phyloP scores from a whole-genome alignment of 148 eudicot species.

The Amaranthus hypochondriacus region DNA sequence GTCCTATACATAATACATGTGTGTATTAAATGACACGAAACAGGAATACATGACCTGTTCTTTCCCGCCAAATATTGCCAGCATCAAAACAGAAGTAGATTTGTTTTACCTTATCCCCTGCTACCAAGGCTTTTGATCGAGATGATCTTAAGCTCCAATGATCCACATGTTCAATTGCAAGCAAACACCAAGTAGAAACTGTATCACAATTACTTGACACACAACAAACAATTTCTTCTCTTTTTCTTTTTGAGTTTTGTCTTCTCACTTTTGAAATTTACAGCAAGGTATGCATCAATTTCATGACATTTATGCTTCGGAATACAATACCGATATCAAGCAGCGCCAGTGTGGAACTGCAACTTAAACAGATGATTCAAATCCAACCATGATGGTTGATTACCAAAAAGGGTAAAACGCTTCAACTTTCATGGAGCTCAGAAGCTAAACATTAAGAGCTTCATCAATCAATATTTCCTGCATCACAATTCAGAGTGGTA shows the following conservation, averaged over 20 bases:
- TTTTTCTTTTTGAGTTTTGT: too few relatives aligned
- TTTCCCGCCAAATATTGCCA: not conserved
- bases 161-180: not conserved
- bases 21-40: not conserved
- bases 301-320: not conserved
- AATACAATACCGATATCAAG: not conserved
- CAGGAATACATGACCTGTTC: not conserved
- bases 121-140: not conserved
- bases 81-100: conserved; percentile 11
- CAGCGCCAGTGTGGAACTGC: not conserved
- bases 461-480: conserved; percentile 43
- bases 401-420: not conserved
- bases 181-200: conserved; percentile 10
- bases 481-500: conserved; percentile 14
- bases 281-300: not conserved
- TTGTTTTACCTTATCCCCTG: not conserved
- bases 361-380: conserved; percentile 8
- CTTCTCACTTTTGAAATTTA: not conserved
- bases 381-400: not conserved
- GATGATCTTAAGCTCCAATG: conserved; percentile 1
- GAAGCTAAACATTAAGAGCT: conserved; percentile 17
- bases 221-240: not conserved
- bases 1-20: conserved; percentile 4
- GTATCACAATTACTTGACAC: not conserved
- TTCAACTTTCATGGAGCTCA: conserved; percentile 4